Conservation (phyloP, 192 early-diverging fungal genomes). For the Cladochytrium replicatum region DNA sequence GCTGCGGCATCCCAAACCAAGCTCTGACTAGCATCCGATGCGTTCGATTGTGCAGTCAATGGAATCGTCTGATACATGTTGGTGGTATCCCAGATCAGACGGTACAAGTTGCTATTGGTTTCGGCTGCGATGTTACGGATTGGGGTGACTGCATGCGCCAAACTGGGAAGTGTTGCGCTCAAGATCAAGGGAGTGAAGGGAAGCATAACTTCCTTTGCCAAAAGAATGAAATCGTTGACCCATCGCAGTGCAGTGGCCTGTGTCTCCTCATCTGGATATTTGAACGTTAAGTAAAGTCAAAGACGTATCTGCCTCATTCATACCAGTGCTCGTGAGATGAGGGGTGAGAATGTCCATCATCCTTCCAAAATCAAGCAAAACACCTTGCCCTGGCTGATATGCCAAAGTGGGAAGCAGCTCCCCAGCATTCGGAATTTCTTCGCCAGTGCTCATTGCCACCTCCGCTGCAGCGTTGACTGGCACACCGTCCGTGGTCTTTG, state of each 20-base stretch:
- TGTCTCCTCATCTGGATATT: constrained; percentile 77
- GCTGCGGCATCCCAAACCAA: no score
- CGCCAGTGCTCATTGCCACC: no score
- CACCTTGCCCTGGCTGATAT: constrained; percentile 68
- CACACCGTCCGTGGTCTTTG: constrained; percentile 2
- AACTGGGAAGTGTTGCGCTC: constrained; percentile 71
- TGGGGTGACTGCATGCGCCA: constrained; percentile 63
- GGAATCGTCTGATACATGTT: no score
- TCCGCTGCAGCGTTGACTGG: constrained; percentile 4
- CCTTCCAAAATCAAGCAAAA: constrained; percentile 71
- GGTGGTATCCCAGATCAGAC: constrained; percentile 56
- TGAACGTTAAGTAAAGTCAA: constrained; percentile 2
- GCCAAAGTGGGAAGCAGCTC: constrained; percentile 17
- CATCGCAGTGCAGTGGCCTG: constrained; percentile 89
- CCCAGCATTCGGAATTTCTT: no score
- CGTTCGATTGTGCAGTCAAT: no score
- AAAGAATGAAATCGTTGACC: constrained; percentile 79
- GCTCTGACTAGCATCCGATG: no score
- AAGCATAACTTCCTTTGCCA: constrained; percentile 76
- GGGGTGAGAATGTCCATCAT: constrained; percentile 78
- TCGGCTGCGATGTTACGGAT: constrained; percentile 70
- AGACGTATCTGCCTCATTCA: no score
- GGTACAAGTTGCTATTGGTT: constrained; percentile 69
- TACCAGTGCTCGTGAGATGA: constrained; percentile 58
- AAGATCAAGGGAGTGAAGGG: constrained; percentile 73